A percentile compares a stretch with the other conserved stretches of the same genome.
phyloP scores from a whole-genome alignment of 2,329 filamentous ascomycete genomes.

The Sclerotinia borealis region DNA sequence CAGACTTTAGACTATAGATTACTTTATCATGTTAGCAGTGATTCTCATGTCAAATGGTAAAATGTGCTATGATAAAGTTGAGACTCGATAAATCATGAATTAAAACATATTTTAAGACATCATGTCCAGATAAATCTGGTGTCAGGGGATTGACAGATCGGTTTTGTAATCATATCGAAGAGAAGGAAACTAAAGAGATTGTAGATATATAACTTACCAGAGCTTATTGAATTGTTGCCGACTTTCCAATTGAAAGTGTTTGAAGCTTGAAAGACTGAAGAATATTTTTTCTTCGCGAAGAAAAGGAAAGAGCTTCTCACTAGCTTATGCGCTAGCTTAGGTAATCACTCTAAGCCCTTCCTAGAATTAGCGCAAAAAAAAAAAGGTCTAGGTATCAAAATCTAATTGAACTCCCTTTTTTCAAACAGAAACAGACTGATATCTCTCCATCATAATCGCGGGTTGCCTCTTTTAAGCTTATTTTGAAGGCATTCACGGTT shows the following conservation, averaged over 20 bases:
- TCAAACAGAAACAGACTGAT: no score
- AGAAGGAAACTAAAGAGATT: background rate
- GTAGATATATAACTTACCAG: background rate
- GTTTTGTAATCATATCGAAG: constrained; percentile 56
- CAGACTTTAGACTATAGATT: background rate
- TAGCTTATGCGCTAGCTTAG: constrained; percentile 3
- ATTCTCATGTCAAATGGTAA: background rate
- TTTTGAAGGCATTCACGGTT: no score
- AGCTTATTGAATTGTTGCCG: background rate
- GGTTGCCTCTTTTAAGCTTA: no score
- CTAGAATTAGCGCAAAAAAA: no score
- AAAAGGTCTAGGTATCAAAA: background rate
- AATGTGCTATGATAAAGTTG: constrained; percentile 13
- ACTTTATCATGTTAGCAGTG: background rate
- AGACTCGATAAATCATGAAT: constrained; percentile 40
- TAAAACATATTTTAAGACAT: constrained; percentile 47
- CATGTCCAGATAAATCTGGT: constrained; percentile 37
- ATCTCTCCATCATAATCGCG: no score
- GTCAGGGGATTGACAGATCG: constrained; percentile 85
- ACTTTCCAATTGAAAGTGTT: background rate
- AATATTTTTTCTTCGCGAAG: background rate
- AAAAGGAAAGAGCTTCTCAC: background rate
- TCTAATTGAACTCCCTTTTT: no score
- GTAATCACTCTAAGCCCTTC: background rate
- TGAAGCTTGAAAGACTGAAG: background rate